Conservation (phyloP, 805 yeast species). For the Yamadazyma endophytica region DNA sequence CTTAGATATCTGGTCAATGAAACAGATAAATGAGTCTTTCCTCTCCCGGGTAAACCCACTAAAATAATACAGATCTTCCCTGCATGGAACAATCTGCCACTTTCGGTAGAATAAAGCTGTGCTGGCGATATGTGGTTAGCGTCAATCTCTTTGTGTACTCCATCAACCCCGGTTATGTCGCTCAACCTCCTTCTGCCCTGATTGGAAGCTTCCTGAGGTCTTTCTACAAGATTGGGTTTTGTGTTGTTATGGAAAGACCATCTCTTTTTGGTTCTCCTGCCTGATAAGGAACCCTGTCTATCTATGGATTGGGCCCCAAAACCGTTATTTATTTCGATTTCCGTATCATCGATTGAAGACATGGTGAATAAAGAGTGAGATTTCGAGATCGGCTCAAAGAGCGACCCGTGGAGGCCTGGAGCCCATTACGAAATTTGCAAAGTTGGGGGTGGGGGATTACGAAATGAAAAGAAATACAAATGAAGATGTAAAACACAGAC, state of each 20-base stretch:
- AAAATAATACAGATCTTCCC: conserved; percentile 86
- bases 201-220: conserved; percentile 21
- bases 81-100: conserved; percentile 92
- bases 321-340: conserved; percentile 21
- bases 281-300: conserved; percentile 21
- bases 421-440: no score
- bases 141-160: conserved; percentile 62
- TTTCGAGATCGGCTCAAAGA: no score
- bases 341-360: conserved; percentile 5
- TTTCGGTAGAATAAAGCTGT: conserved; percentile 86
- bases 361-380: no score
- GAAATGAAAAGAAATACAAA: no score
- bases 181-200: conserved; percentile 30
- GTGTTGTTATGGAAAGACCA: conserved; percentile 40
- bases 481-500: no score
- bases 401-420: no score
- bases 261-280: conserved; percentile 34
- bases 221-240: conserved; percentile 34
- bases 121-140: conserved; percentile 79
- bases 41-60: conserved; percentile 93
- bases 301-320: conserved; percentile 30
- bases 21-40: conserved; percentile 90
- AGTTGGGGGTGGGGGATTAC: no score
- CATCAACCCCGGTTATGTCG: conserved; percentile 42
- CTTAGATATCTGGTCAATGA: conserved; percentile 86